Evolutionary conservation across 345 rosid genomes (phyloP).

Genomic region (Carallia pectinifolia): DNA sequence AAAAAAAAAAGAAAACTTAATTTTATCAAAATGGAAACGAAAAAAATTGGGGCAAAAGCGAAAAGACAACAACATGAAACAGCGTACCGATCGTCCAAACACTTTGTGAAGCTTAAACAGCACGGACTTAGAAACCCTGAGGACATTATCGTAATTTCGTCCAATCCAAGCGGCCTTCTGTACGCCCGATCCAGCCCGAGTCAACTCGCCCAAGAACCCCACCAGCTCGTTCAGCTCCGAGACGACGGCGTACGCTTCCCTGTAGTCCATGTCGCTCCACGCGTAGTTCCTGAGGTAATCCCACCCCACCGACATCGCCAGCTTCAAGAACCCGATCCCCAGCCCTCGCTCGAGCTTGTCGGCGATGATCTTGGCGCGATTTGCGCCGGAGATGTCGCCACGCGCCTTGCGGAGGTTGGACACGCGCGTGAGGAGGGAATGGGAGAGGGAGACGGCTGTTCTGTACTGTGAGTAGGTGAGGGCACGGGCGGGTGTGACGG

Average conservation of each 20-base stretch:
- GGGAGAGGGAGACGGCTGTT: conserved; percentile 55
- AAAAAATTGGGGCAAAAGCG: not conserved
- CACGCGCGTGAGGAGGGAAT: conserved; percentile 68
- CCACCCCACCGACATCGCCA: conserved; percentile 71
- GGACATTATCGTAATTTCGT: conserved; percentile 47
- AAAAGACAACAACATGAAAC: not conserved
- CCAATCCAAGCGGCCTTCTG: conserved; percentile 52
- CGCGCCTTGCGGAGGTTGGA: conserved; percentile 69
- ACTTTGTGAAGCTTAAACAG: conserved; percentile 47
- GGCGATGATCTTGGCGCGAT: conserved; percentile 53
- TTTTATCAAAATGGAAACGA: not conserved
- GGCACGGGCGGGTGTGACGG: conserved; percentile 33
- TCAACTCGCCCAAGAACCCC: conserved; percentile 41
- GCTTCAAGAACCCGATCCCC: conserved; percentile 42
- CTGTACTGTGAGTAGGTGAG: conserved; percentile 39
- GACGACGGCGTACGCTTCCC: conserved; percentile 50
- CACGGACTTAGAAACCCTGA: conserved; percentile 46
- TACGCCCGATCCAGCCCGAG: conserved; percentile 41
- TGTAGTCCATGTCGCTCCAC: conserved; percentile 53
- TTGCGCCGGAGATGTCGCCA: conserved; percentile 57
- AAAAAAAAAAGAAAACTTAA: too few species aligned
- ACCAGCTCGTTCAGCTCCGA: conserved; percentile 64
- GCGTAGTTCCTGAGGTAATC: conserved; percentile 76
- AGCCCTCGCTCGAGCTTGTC: conserved; percentile 47
- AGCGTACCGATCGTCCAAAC: conserved; percentile 54